Evolutionary conservation across 306 rosid genomes (phyloP).

Genomic region (Cicer arietinum): DNA sequence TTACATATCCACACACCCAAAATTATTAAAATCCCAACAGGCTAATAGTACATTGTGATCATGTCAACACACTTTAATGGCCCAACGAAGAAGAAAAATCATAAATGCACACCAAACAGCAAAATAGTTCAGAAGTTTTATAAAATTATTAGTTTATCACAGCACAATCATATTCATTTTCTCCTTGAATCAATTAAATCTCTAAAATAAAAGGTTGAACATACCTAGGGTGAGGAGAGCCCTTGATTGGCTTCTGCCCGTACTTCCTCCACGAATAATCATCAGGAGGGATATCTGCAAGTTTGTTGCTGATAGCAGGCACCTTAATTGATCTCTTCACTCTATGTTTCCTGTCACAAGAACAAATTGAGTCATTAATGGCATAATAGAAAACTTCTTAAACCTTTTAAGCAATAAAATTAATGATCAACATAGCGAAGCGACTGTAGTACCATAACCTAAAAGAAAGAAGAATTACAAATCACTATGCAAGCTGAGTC

Average conservation of each 20-base stretch:
- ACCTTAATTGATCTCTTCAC: conserved; percentile 95
- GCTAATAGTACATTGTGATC: conserved; percentile 2
- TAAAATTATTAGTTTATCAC: conserved; percentile 3
- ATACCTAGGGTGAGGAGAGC: conserved; percentile 99
- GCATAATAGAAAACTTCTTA: conserved; percentile 19
- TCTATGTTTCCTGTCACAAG: conserved; percentile 76
- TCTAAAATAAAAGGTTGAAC: conserved; percentile 26
- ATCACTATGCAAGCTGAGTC: not conserved
- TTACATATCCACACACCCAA: not conserved
- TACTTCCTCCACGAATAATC: conserved; percentile 99
- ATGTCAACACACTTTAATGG: conserved; percentile 10
- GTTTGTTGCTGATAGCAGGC: conserved; percentile 97
- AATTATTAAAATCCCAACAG: not conserved
- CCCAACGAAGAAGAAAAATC: not conserved
- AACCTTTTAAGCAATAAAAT: conserved; percentile 31
- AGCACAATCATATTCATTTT: conserved; percentile 12
- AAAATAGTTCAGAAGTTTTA: conserved; percentile 19
- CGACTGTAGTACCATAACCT: not conserved
- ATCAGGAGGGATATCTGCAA: conserved; percentile 98
- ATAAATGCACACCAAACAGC: conserved; percentile 42
- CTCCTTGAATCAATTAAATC: conserved; percentile 19
- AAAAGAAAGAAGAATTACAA: conserved; percentile 19
- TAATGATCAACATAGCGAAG: not conserved
- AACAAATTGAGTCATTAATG: conserved; percentile 2
- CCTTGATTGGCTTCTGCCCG: conserved; percentile 99